phyloP scores from a whole-genome alignment of 495 filamentous ascomycete genomes.

The Podospora appendiculata region DNA sequence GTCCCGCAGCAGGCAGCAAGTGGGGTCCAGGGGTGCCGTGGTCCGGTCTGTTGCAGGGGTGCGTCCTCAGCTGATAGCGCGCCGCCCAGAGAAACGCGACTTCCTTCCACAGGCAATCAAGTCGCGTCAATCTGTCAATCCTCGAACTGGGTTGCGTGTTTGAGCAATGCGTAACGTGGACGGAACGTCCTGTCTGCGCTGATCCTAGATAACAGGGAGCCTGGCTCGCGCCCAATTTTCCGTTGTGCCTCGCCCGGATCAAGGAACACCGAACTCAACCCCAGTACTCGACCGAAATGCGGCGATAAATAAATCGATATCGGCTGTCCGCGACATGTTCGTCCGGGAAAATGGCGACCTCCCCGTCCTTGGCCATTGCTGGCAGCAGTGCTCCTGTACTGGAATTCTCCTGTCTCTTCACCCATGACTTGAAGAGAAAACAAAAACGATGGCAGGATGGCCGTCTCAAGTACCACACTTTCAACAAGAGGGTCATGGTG shows the following conservation, averaged over 20 bases:
- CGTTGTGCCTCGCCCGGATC: too few species aligned
- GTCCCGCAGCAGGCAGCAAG: too few species aligned
- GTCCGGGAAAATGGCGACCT: conserved; percentile 10
- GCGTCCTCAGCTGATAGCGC: conserved; percentile 12
- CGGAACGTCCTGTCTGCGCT: too few species aligned
- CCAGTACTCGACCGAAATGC: not conserved
- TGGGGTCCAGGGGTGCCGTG: too few species aligned
- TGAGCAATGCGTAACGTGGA: too few species aligned
- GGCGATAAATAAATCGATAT: too few species aligned
- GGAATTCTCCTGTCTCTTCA: conserved; percentile 80
- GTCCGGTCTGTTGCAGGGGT: too few species aligned
- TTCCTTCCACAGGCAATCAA: not conserved
- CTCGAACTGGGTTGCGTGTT: too few species aligned
- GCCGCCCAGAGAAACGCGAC: conserved; percentile 4
- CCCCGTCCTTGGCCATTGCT: conserved; percentile 9
- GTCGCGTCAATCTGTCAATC: conserved; percentile 4
- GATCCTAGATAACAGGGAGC: too few species aligned
- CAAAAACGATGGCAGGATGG: conserved; percentile 93
- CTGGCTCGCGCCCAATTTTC: too few species aligned
- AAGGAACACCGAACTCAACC: too few species aligned
- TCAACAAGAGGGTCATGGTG: conserved; percentile 88
- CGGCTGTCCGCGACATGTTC: conserved; percentile 1
- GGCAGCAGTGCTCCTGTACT: conserved; percentile 52
- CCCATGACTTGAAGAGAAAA: conserved; percentile 74
- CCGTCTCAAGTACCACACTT: conserved; percentile 74